phyloP scores from a whole-genome alignment of 345 rosid species.

The Hibiscus mutabilis region DNA sequence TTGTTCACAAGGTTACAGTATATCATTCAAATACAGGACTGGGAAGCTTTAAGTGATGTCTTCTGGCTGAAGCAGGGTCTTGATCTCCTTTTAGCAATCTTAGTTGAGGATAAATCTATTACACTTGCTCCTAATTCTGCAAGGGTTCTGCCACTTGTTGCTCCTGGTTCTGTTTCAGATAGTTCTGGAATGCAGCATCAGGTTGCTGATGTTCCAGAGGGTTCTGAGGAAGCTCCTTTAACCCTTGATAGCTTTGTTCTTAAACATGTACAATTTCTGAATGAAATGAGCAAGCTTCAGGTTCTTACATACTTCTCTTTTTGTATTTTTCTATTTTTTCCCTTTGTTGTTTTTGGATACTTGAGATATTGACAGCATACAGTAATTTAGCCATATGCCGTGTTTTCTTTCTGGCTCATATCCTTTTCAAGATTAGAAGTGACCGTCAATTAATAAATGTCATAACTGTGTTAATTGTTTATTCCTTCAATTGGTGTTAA shows the following conservation, averaged over 20 bases:
- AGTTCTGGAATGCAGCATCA: conserved; percentile 53
- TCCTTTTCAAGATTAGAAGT: not conserved
- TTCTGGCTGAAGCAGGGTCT: conserved; percentile 99
- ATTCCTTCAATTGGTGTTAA: not conserved
- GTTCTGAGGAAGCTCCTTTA: conserved; percentile 62
- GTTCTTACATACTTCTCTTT: conserved; percentile 24
- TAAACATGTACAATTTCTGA: conserved; percentile 86
- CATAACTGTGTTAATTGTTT: not conserved
- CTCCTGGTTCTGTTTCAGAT: conserved; percentile 51
- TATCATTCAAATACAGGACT: conserved; percentile 85
- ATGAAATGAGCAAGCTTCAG: conserved; percentile 87
- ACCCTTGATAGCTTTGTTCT: conserved; percentile 74
- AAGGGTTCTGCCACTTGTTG: conserved; percentile 60
- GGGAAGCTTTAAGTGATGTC: conserved; percentile 98
- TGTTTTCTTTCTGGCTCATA: not conserved
- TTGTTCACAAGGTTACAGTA: conserved; percentile 77
- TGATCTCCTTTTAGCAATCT: conserved; percentile 88
- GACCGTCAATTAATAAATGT: not conserved
- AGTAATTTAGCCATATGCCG: not conserved
- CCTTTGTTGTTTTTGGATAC: conserved; percentile 8
- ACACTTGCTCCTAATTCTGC: conserved; percentile 98
- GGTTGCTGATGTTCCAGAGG: conserved; percentile 52
- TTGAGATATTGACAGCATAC: not conserved
- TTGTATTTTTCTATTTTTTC: not conserved
- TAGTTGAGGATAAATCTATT: conserved; percentile 82